Evolutionary conservation across 352 stramenopile genomes (phyloP).

Genomic region (Globisporangium rhizosaccharum): DNA sequence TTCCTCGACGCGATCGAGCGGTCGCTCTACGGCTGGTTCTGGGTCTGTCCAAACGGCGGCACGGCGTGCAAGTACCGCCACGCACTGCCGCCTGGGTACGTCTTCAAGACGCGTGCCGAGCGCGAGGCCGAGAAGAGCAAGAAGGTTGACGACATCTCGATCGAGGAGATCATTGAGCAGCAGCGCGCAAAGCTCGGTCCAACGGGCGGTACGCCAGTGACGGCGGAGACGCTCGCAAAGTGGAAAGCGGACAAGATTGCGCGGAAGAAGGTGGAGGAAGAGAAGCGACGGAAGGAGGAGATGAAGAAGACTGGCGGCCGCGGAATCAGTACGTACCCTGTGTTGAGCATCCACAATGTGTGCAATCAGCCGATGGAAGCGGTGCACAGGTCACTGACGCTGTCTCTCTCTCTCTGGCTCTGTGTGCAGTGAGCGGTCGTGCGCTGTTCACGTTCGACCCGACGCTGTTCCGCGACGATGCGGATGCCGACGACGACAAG

Average conservation of each 20-base stretch:
- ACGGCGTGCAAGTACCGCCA: slow-evolving; percentile 79
- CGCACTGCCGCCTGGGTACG: slow-evolving; percentile 82
- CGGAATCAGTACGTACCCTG: slow-evolving; percentile 69
- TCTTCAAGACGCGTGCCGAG: slow-evolving; percentile 87
- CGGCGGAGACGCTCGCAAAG: slow-evolving; percentile 80
- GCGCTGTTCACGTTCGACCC: slow-evolving; percentile 89
- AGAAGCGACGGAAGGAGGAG: slow-evolving; percentile 80
- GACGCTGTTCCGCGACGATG: slow-evolving; percentile 89
- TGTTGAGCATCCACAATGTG: neutral
- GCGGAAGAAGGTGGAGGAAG: slow-evolving; percentile 72
- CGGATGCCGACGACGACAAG: slow-evolving; percentile 79
- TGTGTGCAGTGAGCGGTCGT: slow-evolving; percentile 83
- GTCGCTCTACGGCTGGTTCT: slow-evolving; percentile 89
- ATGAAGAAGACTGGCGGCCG: slow-evolving; percentile 81
- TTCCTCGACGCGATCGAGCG: slow-evolving; percentile 90
- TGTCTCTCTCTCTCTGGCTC: slow-evolving; percentile 2
- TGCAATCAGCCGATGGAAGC: neutral
- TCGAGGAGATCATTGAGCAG: slow-evolving; percentile 90
- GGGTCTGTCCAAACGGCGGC: slow-evolving; percentile 84
- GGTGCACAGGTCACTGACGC: slow-evolving; percentile 8
- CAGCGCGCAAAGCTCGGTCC: slow-evolving; percentile 84
- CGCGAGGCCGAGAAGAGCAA: slow-evolving; percentile 80
- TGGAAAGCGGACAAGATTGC: slow-evolving; percentile 87
- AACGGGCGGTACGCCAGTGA: slow-evolving; percentile 83
- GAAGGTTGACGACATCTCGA: slow-evolving; percentile 81